A percentile compares a stretch with the other conserved stretches of the same genome.
These are phyloP conservation scores for Talaromyces wortmannii DNA, from an alignment of 495 filamentous ascomycete genomes.

Conservation along the genomic window DNA sequence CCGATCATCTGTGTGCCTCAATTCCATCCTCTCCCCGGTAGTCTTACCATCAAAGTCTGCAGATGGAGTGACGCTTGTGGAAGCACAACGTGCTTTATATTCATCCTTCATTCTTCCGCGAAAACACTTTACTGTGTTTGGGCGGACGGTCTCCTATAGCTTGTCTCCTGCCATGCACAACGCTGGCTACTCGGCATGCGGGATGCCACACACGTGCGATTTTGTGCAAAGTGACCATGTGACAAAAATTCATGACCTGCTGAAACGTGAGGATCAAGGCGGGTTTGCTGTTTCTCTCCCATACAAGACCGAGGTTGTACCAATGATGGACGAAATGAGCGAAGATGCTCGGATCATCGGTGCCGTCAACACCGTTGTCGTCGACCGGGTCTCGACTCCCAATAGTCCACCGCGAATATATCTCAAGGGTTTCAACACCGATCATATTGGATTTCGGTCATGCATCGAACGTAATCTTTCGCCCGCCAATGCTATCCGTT, in stretches of 20 bases:
- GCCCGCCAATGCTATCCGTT: constrained; percentile 31
- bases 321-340: constrained; percentile 51
- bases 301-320: constrained; percentile 56
- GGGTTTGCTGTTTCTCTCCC: constrained; percentile 59
- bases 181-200: constrained; percentile 61
- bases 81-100: constrained; percentile 40
- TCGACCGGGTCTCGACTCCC: constrained; percentile 25
- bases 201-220: constrained; percentile 63
- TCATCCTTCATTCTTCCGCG: constrained; percentile 49
- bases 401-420: constrained; percentile 25
- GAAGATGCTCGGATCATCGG: constrained; percentile 54
- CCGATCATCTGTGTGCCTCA: constrained; percentile 50
- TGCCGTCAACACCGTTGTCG: constrained; percentile 60
- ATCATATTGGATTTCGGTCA: constrained; percentile 58
- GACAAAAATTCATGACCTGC: constrained; percentile 47
- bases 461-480: constrained; percentile 52
- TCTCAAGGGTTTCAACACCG: constrained; percentile 58
- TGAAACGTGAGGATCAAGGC: constrained; percentile 48
- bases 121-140: constrained; percentile 37
- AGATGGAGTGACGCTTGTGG: constrained; percentile 22
- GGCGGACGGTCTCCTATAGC: constrained; percentile 36
- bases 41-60: constrained; percentile 8
- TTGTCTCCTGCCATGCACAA: constrained; percentile 56
- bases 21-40: constrained; percentile 52
- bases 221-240: constrained; percentile 45